Evolutionary conservation across 192 early-diverging fungal genomes (phyloP), one percentile per base, ranked within the genome.

Genomic region (Coemansia erecta): DNA sequence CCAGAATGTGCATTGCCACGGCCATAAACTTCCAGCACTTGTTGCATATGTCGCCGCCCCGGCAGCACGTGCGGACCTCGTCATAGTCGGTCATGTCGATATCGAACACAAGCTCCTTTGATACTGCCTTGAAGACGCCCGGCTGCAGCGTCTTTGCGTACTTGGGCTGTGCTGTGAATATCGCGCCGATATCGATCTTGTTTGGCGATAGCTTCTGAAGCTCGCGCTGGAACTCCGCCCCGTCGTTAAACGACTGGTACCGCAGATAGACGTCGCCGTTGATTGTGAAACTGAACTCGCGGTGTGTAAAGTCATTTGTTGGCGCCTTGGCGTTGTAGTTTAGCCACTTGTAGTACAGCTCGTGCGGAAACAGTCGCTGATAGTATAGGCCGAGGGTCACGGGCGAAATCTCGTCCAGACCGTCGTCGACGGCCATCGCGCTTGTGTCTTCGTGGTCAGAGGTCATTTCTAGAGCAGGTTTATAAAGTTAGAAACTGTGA

Each of bases 41-140:
- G 11, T 21, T 49, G 63, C 96, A 98, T 22, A 98, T 89, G 62
- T 85, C 80, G 15, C 87, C 96, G 59, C 92, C 93, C 64, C 67
- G 85, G 81, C 94, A 98, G 69, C 96, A 98, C 8, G 93, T 96
- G 43, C 96, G 84, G 44, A 98, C 85, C 31, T 97, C 94, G 72
- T 98, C 96, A 63, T 98, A 98, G 75, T 98, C 97, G 1, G 94
- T 96, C 93, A 98, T 93, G 83, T 98, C 97, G 59, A 98, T 95
- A 88, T 98, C 97, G 84, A 98, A 94, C 26, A 98, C 91, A 40
- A 98, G 77, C 66, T 98, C 97, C 58, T 94, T 89, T 52, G 91
- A 81, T 10, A 87, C 70, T 0, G 97, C 90, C 11, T 81, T 68
- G 63, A 96, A 93, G 8, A 85, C 87, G 5, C 84, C 82, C 2